Base-by-base conservation (phyloP, 495 filamentous ascomycete genomes). In the Aspergillus conjunctus region DNA sequence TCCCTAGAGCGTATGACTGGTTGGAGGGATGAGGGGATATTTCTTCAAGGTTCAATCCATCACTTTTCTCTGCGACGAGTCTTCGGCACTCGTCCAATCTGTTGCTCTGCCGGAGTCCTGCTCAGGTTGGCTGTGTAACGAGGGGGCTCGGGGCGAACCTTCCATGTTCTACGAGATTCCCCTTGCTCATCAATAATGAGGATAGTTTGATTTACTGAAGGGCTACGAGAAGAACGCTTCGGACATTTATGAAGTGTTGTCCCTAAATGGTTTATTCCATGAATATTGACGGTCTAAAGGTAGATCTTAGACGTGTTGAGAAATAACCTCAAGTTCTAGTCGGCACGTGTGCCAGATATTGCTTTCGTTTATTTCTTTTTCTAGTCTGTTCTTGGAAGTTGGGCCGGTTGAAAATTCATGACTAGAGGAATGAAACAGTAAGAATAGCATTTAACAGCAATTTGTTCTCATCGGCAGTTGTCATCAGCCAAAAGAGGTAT, bases 141-240 rank as follows among this genome's bases (percentile, higher is more conserved):
- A 51, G 56, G 46, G 15, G 45, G 62, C 46, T 63, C 66, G 62
- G 54, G 54, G 26, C 60, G 51, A 65, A 61, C 66, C 54, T 65
- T 65, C 60, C 48, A 61, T 14, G 31, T 32, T 41, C 48, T 58
- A 58, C 60, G 39, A 50, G 51, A 59, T 30, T 56, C 33, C 9
- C 37, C 37, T 22, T n/a, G 20, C 18, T 30, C 26, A 31, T 18
- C 10, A 39, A n/a, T 14, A 21, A 12, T 45, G 33, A 8, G 39
- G 52, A 51, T 30, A 32, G 30, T 51, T 41, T 41, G 15, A 11
- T 9, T 11, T 41, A 41, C 34, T 39, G 10, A n/a, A 41, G 4
- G 37, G 9, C 4, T 8, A 41, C 12, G 11, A 41, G 15, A 2
- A 41, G 1, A 11, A 41, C 12, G 15, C 26, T 26, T 26, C 5